Base-by-base conservation (phyloP, 2,329 filamentous ascomycete genomes). In the Xylaria arbuscula region DNA sequence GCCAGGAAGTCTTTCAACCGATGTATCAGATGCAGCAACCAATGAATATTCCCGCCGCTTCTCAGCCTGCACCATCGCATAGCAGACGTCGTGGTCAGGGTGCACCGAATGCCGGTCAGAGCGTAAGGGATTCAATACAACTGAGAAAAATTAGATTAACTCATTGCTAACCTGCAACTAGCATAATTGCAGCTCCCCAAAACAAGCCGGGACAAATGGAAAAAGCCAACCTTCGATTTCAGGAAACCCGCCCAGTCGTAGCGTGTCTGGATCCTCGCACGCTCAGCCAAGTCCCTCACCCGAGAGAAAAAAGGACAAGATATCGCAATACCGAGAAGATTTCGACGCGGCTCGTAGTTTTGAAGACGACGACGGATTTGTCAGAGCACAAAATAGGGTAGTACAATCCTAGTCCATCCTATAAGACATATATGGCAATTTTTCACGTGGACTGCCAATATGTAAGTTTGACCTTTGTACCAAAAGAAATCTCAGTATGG, bases 261-360 rank as follows among this genome's bases (percentile, higher is more conserved):
- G 17, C 1, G 17, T 19, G 8, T 22, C 32, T n/a, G 11, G 34
- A 40, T 42, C 53, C 6, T 24, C 53, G 10, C 11, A 40, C 3
- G 11, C 8, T 17, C 28, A 56, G 1, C 19, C 32, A 15, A 51
- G 48, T 10, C 48, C 48, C 13, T 0, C 3, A 4, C 1, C 10
- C 5, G 19, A 48, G 11, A n/a, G 0, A 1, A 28, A 2, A 22
- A 13, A 48, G 1, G 24, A 28, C 4, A 19, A 19, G 19, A 28
- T 56, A 1, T 28, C 17, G 13, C 8, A 24, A 13, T 63, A 24
- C 28, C 51, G 51, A 1, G 13, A 15, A 47, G 60, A 63, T 13
- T 56, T 56, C 11, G 60, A 63, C 9, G 10, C 8, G 2, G 60
- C 60, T 32, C 60, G 60, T n/a, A 42, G 51, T 15, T 63, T 63